Evolutionary conservation across 257 asterid species (phyloP), one percentile per base, ranked within the genome.

Genomic region (Henckelia pumila): DNA sequence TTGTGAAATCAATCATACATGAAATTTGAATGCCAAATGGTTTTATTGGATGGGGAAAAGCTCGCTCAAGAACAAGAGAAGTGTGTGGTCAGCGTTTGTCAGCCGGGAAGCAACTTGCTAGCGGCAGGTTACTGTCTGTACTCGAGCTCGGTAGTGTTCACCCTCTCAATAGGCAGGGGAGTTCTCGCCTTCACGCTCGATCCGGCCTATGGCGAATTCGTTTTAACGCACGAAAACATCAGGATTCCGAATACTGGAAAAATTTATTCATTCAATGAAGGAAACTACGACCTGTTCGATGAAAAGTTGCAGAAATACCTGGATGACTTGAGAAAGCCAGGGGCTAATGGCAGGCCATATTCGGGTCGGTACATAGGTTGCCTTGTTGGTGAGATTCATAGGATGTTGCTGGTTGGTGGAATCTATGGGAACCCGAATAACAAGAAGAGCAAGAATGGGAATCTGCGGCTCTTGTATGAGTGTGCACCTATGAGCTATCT

Each of bases 121-220:
- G 97, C 95, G 8, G 95, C 97, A 53, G 97, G 98, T 0, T 92
- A 92, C 77, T 87, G 95, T 83, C 73, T 89, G 63, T 88, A 87
- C 64, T 91, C 96, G 26, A 88, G 95, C 76, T 84, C 96, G 1
- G 82, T 84, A 49, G 84, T 89, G 29, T 79, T 91, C 77, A 86
- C 89, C 7, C 65, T 91, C 76, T 81, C 97, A 0, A 73, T 91
- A 65, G 96, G 97, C 52, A 71, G 75, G 40, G 96, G 97, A 21
- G 95, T 91, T 10, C 69, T 72, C 13, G 82, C 67, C 2, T 91
- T 88, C 82, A 85, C 87, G 2, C 74, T 91, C 5, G 96, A 89
- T 68, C 89, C 96, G 1, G 53, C 85, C 13, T 87, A 81, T 14
- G 91, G 91, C 10, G 96, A 88, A 50, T 91, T 91, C 56, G 88